Base-by-base conservation (phyloP, 1,284 basidiomycete genomes). In the Bondarzewia mesenterica region DNA sequence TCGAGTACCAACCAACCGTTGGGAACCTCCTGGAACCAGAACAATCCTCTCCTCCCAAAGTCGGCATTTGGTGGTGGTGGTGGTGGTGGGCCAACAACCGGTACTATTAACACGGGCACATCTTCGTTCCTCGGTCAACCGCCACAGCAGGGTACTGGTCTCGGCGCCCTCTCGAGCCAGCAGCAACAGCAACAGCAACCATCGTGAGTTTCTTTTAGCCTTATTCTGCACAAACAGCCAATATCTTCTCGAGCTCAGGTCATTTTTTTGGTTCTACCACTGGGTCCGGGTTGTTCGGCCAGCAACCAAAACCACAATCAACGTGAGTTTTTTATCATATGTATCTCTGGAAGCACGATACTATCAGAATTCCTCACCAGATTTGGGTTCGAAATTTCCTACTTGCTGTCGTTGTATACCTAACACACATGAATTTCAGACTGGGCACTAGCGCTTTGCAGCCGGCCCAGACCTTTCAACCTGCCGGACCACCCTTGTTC, bases 401-500 rank as follows among this genome's bases (percentile, higher is more conserved):
- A 15, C 7, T 27, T 42, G 12, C 8, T 25, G 8, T 40, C 21
- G 23, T 15, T n/a, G 32, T n/a, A n/a, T n/a, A n/a, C n/a, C n/a
- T n/a, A n/a, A n/a, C n/a, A 15, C 26, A 15, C 12, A n/a, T 42
- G 14, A 16, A 18, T 26, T 4, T 26, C 25, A 43, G 21, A 15
- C 23, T 43, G 23, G 26, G 26, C 26, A n/a, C n/a, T 48, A 41
- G 26, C 2, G 47, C 47, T 60, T 55, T 25, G n/a, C 48, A 37
- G 38, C 48, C 21, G 49, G 57, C 47, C 55, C 63, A 53, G 38
- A 21, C 16, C 40, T 5, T 16, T 51, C 16, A 45, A 10, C 60
- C 58, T 14, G 52, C 59, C 29, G 71, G 70, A 2, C 65, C 70
- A 22, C 71, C 74, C n/a, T 62, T 72, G 1, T 83, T 88, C 57